These are phyloP conservation scores for Pythium grandisporangium DNA, from an alignment of 352 stramenopile species.

Conservation along the genomic window DNA sequence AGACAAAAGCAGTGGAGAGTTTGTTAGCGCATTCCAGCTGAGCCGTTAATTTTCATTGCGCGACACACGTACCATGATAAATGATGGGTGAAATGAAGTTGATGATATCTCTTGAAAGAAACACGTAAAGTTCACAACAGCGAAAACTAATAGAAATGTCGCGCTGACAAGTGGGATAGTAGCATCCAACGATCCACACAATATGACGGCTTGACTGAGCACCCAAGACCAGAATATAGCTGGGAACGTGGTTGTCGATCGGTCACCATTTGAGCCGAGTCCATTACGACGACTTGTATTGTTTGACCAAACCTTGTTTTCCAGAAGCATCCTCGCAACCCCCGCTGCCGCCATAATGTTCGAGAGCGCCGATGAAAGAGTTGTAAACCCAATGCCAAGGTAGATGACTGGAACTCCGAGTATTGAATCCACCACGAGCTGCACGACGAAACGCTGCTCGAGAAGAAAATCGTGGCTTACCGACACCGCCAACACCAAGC, in stretches of 20 bases:
- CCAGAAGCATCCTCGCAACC: too few relatives aligned
- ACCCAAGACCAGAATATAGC: slow-evolving; percentile 16
- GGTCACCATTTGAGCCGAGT: too few relatives aligned
- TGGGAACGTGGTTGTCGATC: not conserved
- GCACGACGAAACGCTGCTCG: slow-evolving; percentile 23
- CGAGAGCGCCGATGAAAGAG: slow-evolving; percentile 34
- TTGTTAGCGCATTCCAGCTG: not conserved
- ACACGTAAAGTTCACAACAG: slow-evolving; percentile 39
- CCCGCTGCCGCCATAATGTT: slow-evolving; percentile 25
- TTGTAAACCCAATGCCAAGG: slow-evolving; percentile 26
- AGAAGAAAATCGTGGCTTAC: slow-evolving; percentile 21
- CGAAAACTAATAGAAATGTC: slow-evolving; percentile 37
- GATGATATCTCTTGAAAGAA: slow-evolving; percentile 44
- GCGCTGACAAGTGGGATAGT: slow-evolving; percentile 32
- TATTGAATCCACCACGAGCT: slow-evolving; percentile 33
- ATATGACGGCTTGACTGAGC: slow-evolving; percentile 17
- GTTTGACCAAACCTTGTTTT: too few relatives aligned
- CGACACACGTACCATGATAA: slow-evolving; percentile 24
- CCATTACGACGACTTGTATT: too few relatives aligned
- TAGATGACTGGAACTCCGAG: slow-evolving; percentile 32
- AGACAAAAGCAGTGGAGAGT: too few relatives aligned
- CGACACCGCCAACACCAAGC: slow-evolving; percentile 18
- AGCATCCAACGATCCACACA: slow-evolving; percentile 28
- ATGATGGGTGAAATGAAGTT: slow-evolving; percentile 21
- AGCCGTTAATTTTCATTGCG: not conserved